A percentile compares a stretch with the other conserved stretches of the same genome.
These are phyloP conservation scores for Zanthoxylum bungeanum DNA, from an alignment of 345 rosid species.

Conservation along the genomic window DNA sequence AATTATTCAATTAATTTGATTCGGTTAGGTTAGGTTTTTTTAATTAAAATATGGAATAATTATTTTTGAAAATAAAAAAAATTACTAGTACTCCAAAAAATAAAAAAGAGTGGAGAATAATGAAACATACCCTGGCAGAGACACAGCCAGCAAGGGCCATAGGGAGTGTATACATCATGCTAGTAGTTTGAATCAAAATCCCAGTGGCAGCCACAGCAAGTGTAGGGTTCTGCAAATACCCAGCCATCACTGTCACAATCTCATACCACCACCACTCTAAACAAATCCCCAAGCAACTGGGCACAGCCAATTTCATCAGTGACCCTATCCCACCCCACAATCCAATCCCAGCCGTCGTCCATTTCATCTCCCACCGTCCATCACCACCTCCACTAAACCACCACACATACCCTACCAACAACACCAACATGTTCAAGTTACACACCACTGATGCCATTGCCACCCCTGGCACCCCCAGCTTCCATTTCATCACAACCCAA, in stretches of 20 bases:
- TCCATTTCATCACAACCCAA: constrained; percentile 47
- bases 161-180: constrained; percentile 99
- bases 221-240: constrained; percentile 83
- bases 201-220: constrained; percentile 93
- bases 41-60: no score
- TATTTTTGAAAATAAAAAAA: no score
- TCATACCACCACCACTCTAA: constrained; percentile 99
- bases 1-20: no score
- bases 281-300: constrained; percentile 94
- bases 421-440: constrained; percentile 73
- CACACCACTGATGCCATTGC: constrained; percentile 92
- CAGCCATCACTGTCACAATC: constrained; percentile 84
- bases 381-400: not conserved
- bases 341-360: constrained; percentile 40
- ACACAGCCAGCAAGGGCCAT: constrained; percentile 98
- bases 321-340: constrained; percentile 66
- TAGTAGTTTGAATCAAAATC: constrained; percentile 88
- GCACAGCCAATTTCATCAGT: constrained; percentile 77
- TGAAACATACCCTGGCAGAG: constrained; percentile 79
- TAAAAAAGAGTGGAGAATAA: not conserved
- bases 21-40: no score
- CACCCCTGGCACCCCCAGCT: constrained; percentile 86
- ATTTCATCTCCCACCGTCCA: constrained; percentile 52
- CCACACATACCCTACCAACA: constrained; percentile 83
- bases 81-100: no score